Percentiles rank a stretch among this genome's conserved stretches.
Conservation (phyloP, 495 filamentous ascomycete genomes). For the Alectoria sarmentosa region DNA sequence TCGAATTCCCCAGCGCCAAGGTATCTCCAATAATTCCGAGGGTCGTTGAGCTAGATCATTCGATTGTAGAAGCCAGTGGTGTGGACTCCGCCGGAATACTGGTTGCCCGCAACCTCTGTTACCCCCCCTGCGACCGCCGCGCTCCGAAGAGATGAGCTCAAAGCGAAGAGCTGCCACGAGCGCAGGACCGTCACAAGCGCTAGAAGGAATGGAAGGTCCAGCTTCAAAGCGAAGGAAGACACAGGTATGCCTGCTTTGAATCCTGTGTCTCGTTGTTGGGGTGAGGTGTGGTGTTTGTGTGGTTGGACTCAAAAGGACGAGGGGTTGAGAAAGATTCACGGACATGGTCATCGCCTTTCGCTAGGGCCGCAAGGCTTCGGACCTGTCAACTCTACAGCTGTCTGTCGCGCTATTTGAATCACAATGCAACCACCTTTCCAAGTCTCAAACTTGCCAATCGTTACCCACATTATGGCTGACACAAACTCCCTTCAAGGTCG, state of each 20-base stretch:
- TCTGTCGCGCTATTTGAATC: conserved; percentile 13
- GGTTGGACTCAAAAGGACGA: conserved; percentile 16
- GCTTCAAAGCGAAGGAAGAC: conserved; percentile 55
- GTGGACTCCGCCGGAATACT: background rate
- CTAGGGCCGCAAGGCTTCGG: conserved; percentile 25
- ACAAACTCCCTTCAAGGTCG: conserved; percentile 16
- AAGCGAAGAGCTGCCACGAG: conserved; percentile 54
- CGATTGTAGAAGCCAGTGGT: background rate
- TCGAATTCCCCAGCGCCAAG: background rate
- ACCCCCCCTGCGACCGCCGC: conserved; percentile 15
- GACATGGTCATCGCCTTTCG: conserved; percentile 26
- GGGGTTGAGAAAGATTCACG: conserved; percentile 20
- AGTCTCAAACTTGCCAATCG: conserved; percentile 4
- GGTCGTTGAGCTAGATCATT: background rate
- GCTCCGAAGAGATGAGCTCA: conserved; percentile 47
- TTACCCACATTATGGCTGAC: conserved; percentile 14
- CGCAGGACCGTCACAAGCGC: conserved; percentile 33
- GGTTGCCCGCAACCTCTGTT: conserved; percentile 9
- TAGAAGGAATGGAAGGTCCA: conserved; percentile 36
- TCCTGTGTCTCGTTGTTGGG: background rate
- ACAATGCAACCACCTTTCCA: conserved; percentile 11
- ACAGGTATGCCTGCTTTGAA: conserved; percentile 41
- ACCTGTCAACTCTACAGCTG: conserved; percentile 22
- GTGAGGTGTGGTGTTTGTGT: conserved; percentile 17
- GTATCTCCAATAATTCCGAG: background rate